Evolutionary conservation across 2,329 filamentous ascomycete genomes (phyloP), one percentile per base, ranked within the genome.

Genomic region (Cytospora schulzeri): DNA sequence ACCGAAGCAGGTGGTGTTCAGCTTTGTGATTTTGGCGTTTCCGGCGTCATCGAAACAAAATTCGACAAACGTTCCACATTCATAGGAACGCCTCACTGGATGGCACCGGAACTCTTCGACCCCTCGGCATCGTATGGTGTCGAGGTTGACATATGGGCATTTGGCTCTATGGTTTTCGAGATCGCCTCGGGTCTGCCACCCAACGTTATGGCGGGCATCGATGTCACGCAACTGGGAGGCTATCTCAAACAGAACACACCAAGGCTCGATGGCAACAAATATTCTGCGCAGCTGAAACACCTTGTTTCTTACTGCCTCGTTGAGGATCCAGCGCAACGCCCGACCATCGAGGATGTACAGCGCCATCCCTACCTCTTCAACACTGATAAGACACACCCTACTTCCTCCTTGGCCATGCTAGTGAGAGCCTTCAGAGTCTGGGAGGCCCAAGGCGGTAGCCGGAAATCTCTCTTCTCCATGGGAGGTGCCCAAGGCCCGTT

Each of bases 21-120:
- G 74, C 83, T 95, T 38, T 93, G 91, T 73, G 91, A 95, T 73
- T 95, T 95, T 74, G 91, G 92, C 68, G 91, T 95, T 56, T 90
- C 91, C 33, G 91, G 90, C 53, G 86, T 92, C 55, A 85, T 93
- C 63, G 90, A 93, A 73, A 89, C 83, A 51, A 89, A 91, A 69
- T 83, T 88, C 62, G 88, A 91, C 70, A 95, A 95, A 76, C 82
- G 91, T 60, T 89, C 89, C 4, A 94, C 91, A 0, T 89, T 94
- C 57, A 90, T 94, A 63, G 91, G 91, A 26, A 95, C 92, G 0
- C 89, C 89, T 3, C 88, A 93, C 75, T 95, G 91, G 90, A 93
- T 95, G 91, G 90, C 92, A 0, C 91, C 90, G 0, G 92, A 95
- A 71, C 81, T 94, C 15, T 88, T 91, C 69, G 85, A 89, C 64